Conservation (phyloP, 495 filamentous ascomycete species). For the Alectoria sarmentosa region DNA sequence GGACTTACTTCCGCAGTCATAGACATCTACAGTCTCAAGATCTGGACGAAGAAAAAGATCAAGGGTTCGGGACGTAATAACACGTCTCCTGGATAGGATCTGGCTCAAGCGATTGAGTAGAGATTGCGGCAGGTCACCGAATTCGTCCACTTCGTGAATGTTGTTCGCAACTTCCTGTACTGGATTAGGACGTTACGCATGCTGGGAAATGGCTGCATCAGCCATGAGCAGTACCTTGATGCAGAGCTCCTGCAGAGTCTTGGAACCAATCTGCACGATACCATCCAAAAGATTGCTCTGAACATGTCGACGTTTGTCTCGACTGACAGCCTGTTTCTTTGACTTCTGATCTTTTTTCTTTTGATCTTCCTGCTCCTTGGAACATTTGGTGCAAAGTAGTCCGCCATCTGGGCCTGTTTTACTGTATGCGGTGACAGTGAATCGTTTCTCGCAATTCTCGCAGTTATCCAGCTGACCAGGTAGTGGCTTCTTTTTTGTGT, state of each 20-base stretch:
- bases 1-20: conserved; percentile 64
- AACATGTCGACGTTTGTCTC: conserved; percentile 55
- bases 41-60: conserved; percentile 70
- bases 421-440: conserved; percentile 89
- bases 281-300: conserved; percentile 79
- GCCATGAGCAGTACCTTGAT: conserved; percentile 47
- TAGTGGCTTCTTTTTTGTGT: conserved; percentile 54
- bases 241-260: conserved; percentile 67
- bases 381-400: conserved; percentile 76
- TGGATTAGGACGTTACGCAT: conserved; percentile 11
- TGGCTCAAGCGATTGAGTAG: conserved; percentile 69
- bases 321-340: conserved; percentile 47
- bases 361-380: conserved; percentile 63
- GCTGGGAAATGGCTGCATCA: neutral
- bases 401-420: conserved; percentile 76
- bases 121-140: conserved; percentile 65
- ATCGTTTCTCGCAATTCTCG: conserved; percentile 75
- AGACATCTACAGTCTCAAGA: conserved; percentile 59
- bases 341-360: conserved; percentile 50
- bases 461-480: conserved; percentile 90
- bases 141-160: conserved; percentile 71
- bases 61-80: conserved; percentile 61
- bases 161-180: conserved; percentile 66
- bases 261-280: conserved; percentile 57
- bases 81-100: conserved; percentile 71